A percentile compares a stretch with the other conserved stretches of the same genome.
Conservation (phyloP, 352 stramenopile genomes). For the Stephanocyclus meneghinianus region DNA sequence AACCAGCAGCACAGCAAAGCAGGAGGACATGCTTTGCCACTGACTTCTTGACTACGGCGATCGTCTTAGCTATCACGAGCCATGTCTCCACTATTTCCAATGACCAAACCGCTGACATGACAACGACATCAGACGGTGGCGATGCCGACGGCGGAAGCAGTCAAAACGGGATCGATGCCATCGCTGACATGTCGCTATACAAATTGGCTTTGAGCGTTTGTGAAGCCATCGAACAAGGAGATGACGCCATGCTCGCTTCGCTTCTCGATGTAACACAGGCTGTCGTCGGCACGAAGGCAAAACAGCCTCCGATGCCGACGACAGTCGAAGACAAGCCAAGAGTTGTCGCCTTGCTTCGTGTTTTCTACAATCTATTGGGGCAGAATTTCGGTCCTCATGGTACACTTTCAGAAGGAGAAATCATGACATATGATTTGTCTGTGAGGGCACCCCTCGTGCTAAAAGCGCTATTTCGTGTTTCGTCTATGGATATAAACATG, state of each 20-base stretch:
- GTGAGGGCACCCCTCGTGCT: constrained; percentile 6
- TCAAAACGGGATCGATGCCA: not conserved
- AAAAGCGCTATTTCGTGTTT: not conserved
- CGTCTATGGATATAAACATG: not conserved
- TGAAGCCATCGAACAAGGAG: constrained; percentile 3
- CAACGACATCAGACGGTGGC: no score
- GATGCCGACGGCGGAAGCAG: not conserved
- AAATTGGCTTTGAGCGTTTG: not conserved
- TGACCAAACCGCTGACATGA: not conserved
- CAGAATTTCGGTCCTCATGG: not conserved
- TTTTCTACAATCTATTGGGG: constrained; percentile 16
- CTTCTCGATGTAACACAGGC: not conserved
- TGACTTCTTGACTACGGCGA: no score
- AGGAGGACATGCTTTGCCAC: no score
- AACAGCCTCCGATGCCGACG: not conserved
- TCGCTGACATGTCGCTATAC: not conserved
- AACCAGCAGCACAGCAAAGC: no score
- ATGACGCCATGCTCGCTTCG: not conserved
- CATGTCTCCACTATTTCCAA: no score
- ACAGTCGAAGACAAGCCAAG: not conserved
- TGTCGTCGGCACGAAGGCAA: no score
- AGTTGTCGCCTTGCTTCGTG: not conserved
- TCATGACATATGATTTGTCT: not conserved
- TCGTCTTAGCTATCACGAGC: no score
- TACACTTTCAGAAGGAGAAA: not conserved